Evolutionary conservation across 2,329 filamentous ascomycete species (phyloP).

Genomic region (Gaeumannomyces tritici): DNA sequence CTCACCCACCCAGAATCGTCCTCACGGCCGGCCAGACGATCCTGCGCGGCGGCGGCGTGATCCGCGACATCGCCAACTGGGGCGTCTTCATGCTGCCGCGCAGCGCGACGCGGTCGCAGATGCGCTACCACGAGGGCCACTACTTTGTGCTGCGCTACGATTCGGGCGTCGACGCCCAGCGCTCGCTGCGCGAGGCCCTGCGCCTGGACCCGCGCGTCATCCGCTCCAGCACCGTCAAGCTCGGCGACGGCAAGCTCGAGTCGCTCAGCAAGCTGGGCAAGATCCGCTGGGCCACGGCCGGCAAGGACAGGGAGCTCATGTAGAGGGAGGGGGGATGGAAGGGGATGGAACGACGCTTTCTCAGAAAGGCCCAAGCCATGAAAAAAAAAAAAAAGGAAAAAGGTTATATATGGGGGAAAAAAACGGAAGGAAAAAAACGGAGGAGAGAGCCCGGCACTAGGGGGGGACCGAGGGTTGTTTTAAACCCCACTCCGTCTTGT

Average conservation of each 20-base stretch:
- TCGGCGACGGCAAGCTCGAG: slow-evolving; percentile 80
- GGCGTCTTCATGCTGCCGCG: slow-evolving; percentile 81
- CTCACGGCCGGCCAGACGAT: slow-evolving; percentile 74
- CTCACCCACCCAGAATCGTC: slow-evolving; percentile 60
- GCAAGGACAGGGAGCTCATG: background rate
- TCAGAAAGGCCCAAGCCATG: no score
- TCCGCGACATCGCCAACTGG: slow-evolving; percentile 93
- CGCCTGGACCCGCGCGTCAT: slow-evolving; percentile 86
- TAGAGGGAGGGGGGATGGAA: background rate
- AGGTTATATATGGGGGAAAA: no score
- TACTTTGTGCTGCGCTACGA: slow-evolving; percentile 99
- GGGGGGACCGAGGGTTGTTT: no score
- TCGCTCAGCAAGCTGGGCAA: slow-evolving; percentile 40
- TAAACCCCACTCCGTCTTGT: no score
- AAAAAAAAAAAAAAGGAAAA: background rate
- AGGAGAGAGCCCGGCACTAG: no score
- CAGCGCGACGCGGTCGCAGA: slow-evolving; percentile 70
- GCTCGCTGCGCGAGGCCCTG: slow-evolving; percentile 65
- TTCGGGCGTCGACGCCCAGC: slow-evolving; percentile 61
- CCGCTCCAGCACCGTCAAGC: slow-evolving; percentile 74
- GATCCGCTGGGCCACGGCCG: slow-evolving; percentile 34
- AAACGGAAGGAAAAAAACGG: background rate
- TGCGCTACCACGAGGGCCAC: slow-evolving; percentile 75
- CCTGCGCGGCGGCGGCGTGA: slow-evolving; percentile 74
- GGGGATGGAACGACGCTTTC: background rate